Evolutionary conservation across 208 protist species (phyloP).

Genomic region (Crithidia acanthocephali): DNA sequence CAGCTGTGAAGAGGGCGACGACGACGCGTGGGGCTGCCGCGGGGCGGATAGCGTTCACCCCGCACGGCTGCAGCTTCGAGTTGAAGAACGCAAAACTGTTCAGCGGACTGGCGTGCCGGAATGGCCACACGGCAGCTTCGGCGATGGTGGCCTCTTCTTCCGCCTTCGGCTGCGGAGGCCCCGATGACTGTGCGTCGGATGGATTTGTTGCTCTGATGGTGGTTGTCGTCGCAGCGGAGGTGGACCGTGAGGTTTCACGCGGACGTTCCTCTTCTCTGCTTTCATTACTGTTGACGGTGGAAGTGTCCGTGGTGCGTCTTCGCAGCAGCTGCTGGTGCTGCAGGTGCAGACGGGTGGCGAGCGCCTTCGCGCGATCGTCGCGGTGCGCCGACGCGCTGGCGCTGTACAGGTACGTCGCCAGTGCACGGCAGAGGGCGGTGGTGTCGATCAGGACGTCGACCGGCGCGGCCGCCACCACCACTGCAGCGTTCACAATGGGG

Average conservation of each 20-base stretch:
- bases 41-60: slow-evolving; percentile 20
- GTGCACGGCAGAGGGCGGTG: background rate
- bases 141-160: background rate
- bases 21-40: slow-evolving; percentile 23
- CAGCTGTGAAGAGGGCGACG: slow-evolving; percentile 36
- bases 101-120: slow-evolving; percentile 54
- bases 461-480: slow-evolving; percentile 6
- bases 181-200: too few relatives aligned
- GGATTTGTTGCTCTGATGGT: too few relatives aligned
- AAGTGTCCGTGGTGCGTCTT: background rate
- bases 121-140: slow-evolving; percentile 48
- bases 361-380: slow-evolving; percentile 28
- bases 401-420: slow-evolving; percentile 13
- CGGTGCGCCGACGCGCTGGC: background rate
- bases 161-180: background rate
- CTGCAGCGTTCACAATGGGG: slow-evolving; percentile 16
- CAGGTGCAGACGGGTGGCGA: slow-evolving; percentile 26
- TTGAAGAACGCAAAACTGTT: slow-evolving; percentile 50
- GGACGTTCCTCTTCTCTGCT: too few relatives aligned
- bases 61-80: slow-evolving; percentile 44
- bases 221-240: too few relatives aligned
- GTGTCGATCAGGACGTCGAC: background rate
- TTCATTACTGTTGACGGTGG: too few relatives aligned
- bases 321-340: slow-evolving; percentile 27
- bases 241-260: too few relatives aligned